phyloP scores from a whole-genome alignment of 1,284 basidiomycete species.

The Rhodotorula sp. region DNA sequence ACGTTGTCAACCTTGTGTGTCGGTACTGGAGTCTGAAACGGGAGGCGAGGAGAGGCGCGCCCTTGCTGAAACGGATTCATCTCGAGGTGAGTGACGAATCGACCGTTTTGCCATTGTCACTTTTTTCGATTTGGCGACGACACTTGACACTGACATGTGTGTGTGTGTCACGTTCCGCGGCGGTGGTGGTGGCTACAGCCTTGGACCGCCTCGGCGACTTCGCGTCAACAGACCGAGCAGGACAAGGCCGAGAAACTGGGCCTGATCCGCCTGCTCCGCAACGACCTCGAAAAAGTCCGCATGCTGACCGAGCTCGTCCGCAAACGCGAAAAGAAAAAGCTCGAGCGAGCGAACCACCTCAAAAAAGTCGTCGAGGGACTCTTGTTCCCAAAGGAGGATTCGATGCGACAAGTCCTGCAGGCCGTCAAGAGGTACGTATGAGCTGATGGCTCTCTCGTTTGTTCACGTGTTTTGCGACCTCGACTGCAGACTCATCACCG shows the following conservation, averaged over 20 bases:
- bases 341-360: constrained; percentile 67
- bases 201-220: constrained; percentile 79
- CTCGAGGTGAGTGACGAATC: constrained; percentile 74
- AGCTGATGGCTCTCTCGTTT: not conserved
- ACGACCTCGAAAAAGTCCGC: constrained; percentile 73
- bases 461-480: not conserved
- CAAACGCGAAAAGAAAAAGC: constrained; percentile 81
- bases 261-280: constrained; percentile 63
- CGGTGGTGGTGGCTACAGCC: too few relatives aligned
- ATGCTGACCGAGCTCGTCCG: constrained; percentile 68
- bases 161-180: too few relatives aligned
- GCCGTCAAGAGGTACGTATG: constrained; percentile 65
- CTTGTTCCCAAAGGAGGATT: constrained; percentile 66
- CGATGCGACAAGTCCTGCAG: constrained; percentile 66
- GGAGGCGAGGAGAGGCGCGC: constrained; percentile 87
- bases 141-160: too few relatives aligned
- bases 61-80: constrained; percentile 87
- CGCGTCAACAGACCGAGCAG: constrained; percentile 69
- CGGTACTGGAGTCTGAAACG: constrained; percentile 97
- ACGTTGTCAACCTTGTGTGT: constrained; percentile 75
- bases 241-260: constrained; percentile 83
- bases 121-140: too few relatives aligned
- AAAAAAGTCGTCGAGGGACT: constrained; percentile 64
- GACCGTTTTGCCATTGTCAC: too few relatives aligned
- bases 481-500: not conserved